These are phyloP conservation scores for Chaetomium sp. DNA, from an alignment of 2,329 filamentous ascomycete genomes.

Conservation along the genomic window DNA sequence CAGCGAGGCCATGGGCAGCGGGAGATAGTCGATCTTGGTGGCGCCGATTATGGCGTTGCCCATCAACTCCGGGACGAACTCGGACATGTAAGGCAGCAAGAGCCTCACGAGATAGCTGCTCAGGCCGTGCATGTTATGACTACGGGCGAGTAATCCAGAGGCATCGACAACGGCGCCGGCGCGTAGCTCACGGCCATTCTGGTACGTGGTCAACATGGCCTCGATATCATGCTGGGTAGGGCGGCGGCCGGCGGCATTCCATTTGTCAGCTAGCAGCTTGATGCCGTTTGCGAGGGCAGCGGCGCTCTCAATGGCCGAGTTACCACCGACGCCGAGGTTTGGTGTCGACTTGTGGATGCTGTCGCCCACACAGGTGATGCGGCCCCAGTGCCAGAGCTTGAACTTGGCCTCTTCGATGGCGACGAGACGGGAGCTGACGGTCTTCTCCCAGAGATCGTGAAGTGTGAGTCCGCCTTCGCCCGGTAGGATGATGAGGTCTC, in stretches of 20 bases:
- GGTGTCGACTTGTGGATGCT: constrained; percentile 31
- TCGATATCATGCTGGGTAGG: constrained; percentile 19
- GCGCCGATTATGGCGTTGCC: constrained; percentile 22
- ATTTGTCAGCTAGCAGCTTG: constrained; percentile 21
- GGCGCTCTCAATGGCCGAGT: constrained; percentile 29
- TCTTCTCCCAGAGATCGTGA: constrained; percentile 26
- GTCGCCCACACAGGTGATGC: constrained; percentile 30
- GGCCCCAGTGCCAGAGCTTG: constrained; percentile 30
- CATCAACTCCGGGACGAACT: constrained; percentile 22
- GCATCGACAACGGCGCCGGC: constrained; percentile 14
- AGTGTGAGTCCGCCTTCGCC: constrained; percentile 16
- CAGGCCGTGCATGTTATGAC: constrained; percentile 21
- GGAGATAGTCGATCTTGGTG: constrained; percentile 26
- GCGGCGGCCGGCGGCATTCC: neutral
- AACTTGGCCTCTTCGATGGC: constrained; percentile 31
- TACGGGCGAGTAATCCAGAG: constrained; percentile 12
- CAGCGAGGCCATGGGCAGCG: constrained; percentile 26
- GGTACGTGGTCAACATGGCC: constrained; percentile 21
- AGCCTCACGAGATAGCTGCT: constrained; percentile 10
- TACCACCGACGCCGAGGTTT: constrained; percentile 30
- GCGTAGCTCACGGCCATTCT: constrained; percentile 18
- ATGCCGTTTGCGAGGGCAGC: constrained; percentile 29
- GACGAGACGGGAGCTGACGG: constrained; percentile 17
- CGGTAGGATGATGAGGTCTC: constrained; percentile 14
- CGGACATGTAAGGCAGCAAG: constrained; percentile 18